Base-by-base conservation (phyloP, 306 rosid genomes). In the Rosa persica region DNA sequence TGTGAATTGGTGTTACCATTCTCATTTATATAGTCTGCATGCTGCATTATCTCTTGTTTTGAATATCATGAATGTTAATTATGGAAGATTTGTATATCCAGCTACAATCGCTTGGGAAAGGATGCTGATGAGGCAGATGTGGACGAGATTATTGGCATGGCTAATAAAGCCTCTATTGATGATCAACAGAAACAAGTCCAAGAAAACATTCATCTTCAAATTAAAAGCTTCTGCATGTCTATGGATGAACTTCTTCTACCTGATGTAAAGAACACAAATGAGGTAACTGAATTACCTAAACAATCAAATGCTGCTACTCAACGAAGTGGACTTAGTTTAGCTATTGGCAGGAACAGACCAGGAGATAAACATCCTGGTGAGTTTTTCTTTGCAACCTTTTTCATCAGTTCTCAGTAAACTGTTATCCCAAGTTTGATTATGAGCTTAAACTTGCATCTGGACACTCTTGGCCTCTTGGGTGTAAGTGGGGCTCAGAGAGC, bases 231-330 rank as follows among this genome's bases (percentile, higher is more conserved):
- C 77, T 88, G 90, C 84, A 34, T 5, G 19, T 86, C 72, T 74
- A 88, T 92, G 98, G 96, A 92, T 85, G 89, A 84, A 81, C 80
- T 95, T 88, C 97, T 95, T 62, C 87, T 92, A 74, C 88, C 90
- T 25, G 83, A 80, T 58, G 62, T 27, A 20, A 83, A 88, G 61
- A 82, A 22, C n/a, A 30, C 43, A 75, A 86, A 83, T n/a, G 84
- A 86, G 76, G 75, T 79, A 12, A 69, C 64, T 36, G 73, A 87
- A 73, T 82, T 84, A 4, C 79, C 87, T 46, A 70, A 76, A 73
- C 89, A 76, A 75, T 71, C 81, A 72, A 84, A 67, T 12, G 47
- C 62, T n/a, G 69, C 86, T 40, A 88, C 89, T 74, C 89, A 83
- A 69, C 82, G 55, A 43, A 91, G 97, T 78, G 98, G 98, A 68